Base-by-base conservation (phyloP, 2,329 filamentous ascomycete species). In the Stemphylium lycopersici region DNA sequence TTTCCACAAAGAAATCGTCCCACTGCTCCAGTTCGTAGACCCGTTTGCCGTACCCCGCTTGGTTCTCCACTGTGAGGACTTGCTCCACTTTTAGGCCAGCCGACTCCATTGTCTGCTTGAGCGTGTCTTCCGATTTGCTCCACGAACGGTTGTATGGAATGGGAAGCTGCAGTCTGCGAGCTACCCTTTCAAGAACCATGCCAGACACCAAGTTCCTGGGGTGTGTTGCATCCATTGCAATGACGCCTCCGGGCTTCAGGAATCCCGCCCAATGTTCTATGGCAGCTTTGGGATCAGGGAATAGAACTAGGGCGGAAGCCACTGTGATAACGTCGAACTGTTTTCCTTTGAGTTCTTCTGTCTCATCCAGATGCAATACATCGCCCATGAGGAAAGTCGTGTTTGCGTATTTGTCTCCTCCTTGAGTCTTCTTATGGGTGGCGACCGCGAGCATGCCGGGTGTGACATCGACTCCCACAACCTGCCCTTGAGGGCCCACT, bases 381-480 rank as follows among this genome's bases (percentile, higher is more conserved):
- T 77, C 75, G 32, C 76, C 73, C 34, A 75, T 61, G 41, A 70
- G 52, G 44, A 78, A 68, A 12, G 60, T 55, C 11, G 78, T 61
- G 39, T 78, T 72, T 5, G 63, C 42, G 44, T 67, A 74, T 36
- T 68, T 61, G 2, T 67, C 63, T 1, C 52, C 56, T 2, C 67
- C 65, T 39, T 62, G 56, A 12, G 58, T 49, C 33, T 71, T 65
- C 56, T 73, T 74, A 31, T 60, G 58, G 26, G 59, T 53, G 6
- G 77, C 78, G 31, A 76, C 58, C 16, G 62, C 63, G 11, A 80
- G 70, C 78, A 79, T 79, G 26, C 73, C 72, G 7, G 65, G 68
- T 3, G 70, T 72, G 24, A 80, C 66, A 52, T 81, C 79, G 31
- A 80, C 60, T 13, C 77, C 78, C 8, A 76, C 48, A 1, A 80